Percentiles rank a stretch among this genome's conserved stretches.
Evolutionary conservation across 306 rosid species (phyloP).

Genomic region (Canavalia ensiformis): DNA sequence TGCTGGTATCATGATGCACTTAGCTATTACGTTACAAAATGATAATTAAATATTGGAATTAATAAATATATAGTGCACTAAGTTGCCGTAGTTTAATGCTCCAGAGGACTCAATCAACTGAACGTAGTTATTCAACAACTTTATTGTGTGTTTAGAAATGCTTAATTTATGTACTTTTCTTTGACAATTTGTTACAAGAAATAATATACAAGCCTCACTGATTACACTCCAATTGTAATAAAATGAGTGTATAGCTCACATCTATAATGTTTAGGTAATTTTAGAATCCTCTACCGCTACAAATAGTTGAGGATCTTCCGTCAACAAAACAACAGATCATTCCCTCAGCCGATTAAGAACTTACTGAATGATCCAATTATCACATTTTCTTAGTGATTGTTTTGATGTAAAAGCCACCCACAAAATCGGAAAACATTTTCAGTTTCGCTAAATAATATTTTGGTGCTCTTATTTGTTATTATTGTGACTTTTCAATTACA

Average conservation of each 20-base stretch:
- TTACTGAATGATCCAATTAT: too few relatives aligned
- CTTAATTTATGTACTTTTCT: too few relatives aligned
- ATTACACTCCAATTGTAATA: too few relatives aligned
- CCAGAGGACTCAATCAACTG: not conserved
- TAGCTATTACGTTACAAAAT: not conserved
- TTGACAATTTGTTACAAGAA: too few relatives aligned
- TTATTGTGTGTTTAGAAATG: too few relatives aligned
- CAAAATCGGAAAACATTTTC: not conserved
- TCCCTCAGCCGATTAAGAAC: too few relatives aligned
- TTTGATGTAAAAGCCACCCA: not conserved
- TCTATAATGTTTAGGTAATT: too few relatives aligned
- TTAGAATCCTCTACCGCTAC: too few relatives aligned
- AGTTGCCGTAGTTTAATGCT: conserved; percentile 6
- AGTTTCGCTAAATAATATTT: not conserved
- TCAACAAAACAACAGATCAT: too few relatives aligned
- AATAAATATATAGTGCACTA: not conserved
- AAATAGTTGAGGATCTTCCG: too few relatives aligned
- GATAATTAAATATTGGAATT: not conserved
- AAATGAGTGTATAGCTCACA: too few relatives aligned
- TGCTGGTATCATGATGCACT: not conserved
- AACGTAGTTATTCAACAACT: not conserved
- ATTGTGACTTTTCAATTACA: not conserved
- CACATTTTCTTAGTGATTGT: not conserved
- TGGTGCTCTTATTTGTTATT: not conserved
- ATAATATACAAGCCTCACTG: too few relatives aligned